Conservation (phyloP, 495 filamentous ascomycete genomes). For the Margaritispora aquatica region DNA sequence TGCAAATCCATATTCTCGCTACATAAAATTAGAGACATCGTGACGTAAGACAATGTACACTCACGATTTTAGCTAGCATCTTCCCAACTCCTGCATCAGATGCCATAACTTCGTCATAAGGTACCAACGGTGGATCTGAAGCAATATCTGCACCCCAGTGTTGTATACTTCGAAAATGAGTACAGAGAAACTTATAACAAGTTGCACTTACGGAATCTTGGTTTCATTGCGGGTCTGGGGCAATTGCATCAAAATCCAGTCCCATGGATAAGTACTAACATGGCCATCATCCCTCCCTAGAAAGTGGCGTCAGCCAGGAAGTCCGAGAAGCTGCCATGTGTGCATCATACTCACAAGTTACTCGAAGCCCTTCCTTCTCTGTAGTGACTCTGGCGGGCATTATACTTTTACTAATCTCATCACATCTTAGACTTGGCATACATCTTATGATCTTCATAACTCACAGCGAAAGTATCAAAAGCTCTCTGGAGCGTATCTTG, state of each 20-base stretch:
- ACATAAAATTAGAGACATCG: slow-evolving; percentile 4
- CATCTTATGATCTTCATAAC: slow-evolving; percentile 3
- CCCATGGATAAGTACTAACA: slow-evolving; percentile 45
- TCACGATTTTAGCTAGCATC: slow-evolving; percentile 56
- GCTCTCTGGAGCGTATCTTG: slow-evolving; percentile 70
- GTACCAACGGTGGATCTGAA: slow-evolving; percentile 41
- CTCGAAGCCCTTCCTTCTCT: slow-evolving; percentile 17
- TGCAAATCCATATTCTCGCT: slow-evolving; percentile 31
- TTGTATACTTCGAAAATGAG: neutral
- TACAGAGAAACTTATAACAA: too few relatives aligned
- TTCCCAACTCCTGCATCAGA: slow-evolving; percentile 42
- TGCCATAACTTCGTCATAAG: slow-evolving; percentile 55
- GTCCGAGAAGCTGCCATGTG: neutral
- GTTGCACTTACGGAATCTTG: neutral
- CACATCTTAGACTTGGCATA: slow-evolving; percentile 14
- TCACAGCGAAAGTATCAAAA: slow-evolving; percentile 64
- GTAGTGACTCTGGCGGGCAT: slow-evolving; percentile 11
- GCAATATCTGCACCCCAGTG: slow-evolving; percentile 35
- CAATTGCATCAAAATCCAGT: slow-evolving; percentile 42
- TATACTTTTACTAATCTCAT: slow-evolving; percentile 51
- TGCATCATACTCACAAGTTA: slow-evolving; percentile 17
- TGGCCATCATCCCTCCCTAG: slow-evolving; percentile 52
- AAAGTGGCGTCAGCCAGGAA: slow-evolving; percentile 3
- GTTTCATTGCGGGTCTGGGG: slow-evolving; percentile 12
- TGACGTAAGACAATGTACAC: slow-evolving; percentile 19